These are phyloP conservation scores for Chytriomyces sp. DNA, from an alignment of 192 early-diverging fungal species.

Conservation along the genomic window DNA sequence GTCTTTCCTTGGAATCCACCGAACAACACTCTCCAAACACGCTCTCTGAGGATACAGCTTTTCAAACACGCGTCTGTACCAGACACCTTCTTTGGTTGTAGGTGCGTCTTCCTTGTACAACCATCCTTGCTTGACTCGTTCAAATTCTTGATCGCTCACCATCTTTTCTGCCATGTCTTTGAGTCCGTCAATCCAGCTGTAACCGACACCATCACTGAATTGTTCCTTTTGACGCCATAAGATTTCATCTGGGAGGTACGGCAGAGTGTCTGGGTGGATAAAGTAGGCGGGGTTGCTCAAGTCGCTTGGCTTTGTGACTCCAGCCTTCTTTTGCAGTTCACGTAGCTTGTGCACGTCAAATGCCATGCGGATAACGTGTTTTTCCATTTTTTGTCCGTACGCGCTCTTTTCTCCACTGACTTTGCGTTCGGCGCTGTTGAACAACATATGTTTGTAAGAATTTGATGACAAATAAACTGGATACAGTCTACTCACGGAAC, in stretches of 20 bases:
- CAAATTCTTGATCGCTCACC: slow-evolving; percentile 82
- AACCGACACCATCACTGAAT: slow-evolving; percentile 98
- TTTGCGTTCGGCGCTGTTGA: slow-evolving; percentile 83
- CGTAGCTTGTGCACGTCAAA: slow-evolving; percentile 68
- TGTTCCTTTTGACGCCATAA: slow-evolving; percentile 99
- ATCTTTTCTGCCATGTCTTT: slow-evolving; percentile 72
- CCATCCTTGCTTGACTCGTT: slow-evolving; percentile 35
- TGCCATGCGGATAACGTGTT: slow-evolving; percentile 92
- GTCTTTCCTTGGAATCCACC: slow-evolving; percentile 96
- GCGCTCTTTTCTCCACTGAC: slow-evolving; percentile 67
- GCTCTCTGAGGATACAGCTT: slow-evolving; percentile 89
- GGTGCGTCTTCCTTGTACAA: slow-evolving; percentile 74
- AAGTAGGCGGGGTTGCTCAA: slow-evolving; percentile 30
- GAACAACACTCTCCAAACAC: slow-evolving; percentile 86
- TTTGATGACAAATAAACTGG: too few relatives aligned
- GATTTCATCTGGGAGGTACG: slow-evolving; percentile 87
- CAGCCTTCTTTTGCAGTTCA: slow-evolving; percentile 32
- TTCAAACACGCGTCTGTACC: slow-evolving; percentile 94
- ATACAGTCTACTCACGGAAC: slow-evolving; percentile 59
- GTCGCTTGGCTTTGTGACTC: slow-evolving; percentile 62
- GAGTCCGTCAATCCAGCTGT: slow-evolving; percentile 96
- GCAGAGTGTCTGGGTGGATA: slow-evolving; percentile 33
- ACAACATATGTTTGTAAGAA: too few relatives aligned
- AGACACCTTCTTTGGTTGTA: slow-evolving; percentile 94
- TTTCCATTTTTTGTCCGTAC: slow-evolving; percentile 79